Evolutionary conservation across 441 rosid species (phyloP).

Genomic region (Kokia cookei): DNA sequence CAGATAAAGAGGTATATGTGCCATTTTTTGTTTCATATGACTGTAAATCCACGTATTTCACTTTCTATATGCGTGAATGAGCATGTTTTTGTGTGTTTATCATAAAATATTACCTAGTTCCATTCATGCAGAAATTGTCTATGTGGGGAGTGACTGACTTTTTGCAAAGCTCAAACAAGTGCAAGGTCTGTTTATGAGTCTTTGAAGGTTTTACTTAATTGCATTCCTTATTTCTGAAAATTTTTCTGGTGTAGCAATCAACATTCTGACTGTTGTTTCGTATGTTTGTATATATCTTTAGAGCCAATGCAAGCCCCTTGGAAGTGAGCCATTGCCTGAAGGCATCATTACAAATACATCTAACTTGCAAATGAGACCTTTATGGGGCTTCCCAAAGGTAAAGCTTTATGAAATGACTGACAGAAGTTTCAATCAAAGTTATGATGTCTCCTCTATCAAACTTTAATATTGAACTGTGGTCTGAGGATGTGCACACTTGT

Average conservation of each 20-base stretch:
- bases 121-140: slow-evolving; percentile 33
- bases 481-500: not conserved
- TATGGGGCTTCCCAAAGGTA: slow-evolving; percentile 58
- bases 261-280: slow-evolving; percentile 6
- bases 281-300: slow-evolving; percentile 17
- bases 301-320: slow-evolving; percentile 44
- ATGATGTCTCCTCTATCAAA: not conserved
- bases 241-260: not conserved
- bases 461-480: not conserved
- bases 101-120: not conserved
- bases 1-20: slow-evolving; percentile 33
- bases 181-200: slow-evolving; percentile 33
- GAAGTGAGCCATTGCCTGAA: slow-evolving; percentile 51
- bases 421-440: slow-evolving; percentile 1
- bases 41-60: not conserved
- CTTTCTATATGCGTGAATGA: not conserved
- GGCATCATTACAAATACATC: slow-evolving; percentile 43
- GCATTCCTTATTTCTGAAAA: not conserved
- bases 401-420: slow-evolving; percentile 3
- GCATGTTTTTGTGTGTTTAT: not conserved
- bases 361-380: slow-evolving; percentile 55
- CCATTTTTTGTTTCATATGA: not conserved
- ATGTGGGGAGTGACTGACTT: slow-evolving; percentile 26
- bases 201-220: not conserved
- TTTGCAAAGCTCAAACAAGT: slow-evolving; percentile 20